Evolutionary conservation across 495 filamentous ascomycete species (phyloP).

Genomic region (Elasticomyces elasticus): DNA sequence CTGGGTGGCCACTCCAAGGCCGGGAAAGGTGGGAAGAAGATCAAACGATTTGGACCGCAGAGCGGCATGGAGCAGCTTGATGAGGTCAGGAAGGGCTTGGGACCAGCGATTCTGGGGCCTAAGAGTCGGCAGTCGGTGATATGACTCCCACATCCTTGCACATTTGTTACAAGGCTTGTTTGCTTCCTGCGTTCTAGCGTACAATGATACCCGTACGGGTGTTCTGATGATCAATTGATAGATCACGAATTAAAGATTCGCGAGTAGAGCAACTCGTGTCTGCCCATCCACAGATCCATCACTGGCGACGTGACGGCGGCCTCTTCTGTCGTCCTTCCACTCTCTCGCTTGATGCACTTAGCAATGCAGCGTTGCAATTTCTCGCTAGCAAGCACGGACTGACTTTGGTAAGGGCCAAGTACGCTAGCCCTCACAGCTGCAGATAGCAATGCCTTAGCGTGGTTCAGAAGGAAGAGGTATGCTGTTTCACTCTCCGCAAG

Average conservation of each 20-base stretch:
- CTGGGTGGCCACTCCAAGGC: conserved; percentile 62
- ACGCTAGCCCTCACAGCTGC: conserved; percentile 82
- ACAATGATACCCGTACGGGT: background rate
- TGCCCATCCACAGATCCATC: conserved; percentile 87
- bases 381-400: conserved; percentile 64
- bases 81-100: conserved; percentile 71
- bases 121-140: background rate
- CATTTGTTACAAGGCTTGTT: background rate
- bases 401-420: conserved; percentile 87
- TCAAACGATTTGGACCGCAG: conserved; percentile 73
- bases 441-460: conserved; percentile 78
- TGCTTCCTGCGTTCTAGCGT: background rate
- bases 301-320: conserved; percentile 81
- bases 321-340: conserved; percentile 50
- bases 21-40: conserved; percentile 50
- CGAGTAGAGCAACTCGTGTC: conserved; percentile 91
- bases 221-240: background rate
- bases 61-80: conserved; percentile 82
- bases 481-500: conserved; percentile 56
- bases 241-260: conserved; percentile 76
- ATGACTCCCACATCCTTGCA: conserved; percentile 3
- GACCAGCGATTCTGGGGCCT: conserved; percentile 51
- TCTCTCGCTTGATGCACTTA: conserved; percentile 51
- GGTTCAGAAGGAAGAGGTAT: conserved; percentile 78
- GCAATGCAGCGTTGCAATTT: conserved; percentile 52